Conservation (phyloP, 2,329 filamentous ascomycete species). For the Ambrosiella xylebori region DNA sequence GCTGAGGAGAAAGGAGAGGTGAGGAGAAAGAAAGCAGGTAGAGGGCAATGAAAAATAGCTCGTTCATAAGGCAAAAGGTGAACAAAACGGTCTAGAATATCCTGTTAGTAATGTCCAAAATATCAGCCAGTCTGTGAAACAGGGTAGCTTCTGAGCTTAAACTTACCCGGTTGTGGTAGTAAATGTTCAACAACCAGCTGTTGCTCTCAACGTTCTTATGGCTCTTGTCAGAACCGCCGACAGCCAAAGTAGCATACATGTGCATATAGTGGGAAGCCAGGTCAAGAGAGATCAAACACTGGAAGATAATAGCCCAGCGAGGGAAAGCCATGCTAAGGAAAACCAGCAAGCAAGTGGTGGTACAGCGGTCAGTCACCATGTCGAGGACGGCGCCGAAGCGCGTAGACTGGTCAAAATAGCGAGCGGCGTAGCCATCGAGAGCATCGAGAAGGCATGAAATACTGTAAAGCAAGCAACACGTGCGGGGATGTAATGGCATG, state of each 20-base stretch:
- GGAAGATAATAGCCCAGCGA: constrained; percentile 84
- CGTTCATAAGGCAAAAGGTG: constrained; percentile 75
- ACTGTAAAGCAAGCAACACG: constrained; percentile 80
- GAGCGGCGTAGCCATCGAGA: constrained; percentile 80
- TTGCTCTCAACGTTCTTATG: constrained; percentile 89
- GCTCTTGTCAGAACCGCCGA: constrained; percentile 62
- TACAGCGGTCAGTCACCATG: constrained; percentile 98
- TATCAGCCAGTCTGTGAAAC: neutral
- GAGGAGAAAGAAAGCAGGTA: constrained; percentile 96
- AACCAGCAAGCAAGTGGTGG: constrained; percentile 82
- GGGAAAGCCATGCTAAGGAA: constrained; percentile 92
- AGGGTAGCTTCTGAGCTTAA: neutral
- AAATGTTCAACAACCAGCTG: constrained; percentile 80
- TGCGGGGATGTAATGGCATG: constrained; percentile 96
- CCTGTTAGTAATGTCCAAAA: neutral
- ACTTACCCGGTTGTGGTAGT: constrained; percentile 90
- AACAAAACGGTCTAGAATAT: constrained; percentile 64
- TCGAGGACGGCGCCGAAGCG: constrained; percentile 92
- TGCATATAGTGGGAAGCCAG: constrained; percentile 96
- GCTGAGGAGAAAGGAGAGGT: constrained; percentile 69
- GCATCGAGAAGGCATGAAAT: constrained; percentile 91
- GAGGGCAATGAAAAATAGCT: constrained; percentile 93
- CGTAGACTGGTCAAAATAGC: constrained; percentile 69
- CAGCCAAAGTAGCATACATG: constrained; percentile 89
- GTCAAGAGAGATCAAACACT: constrained; percentile 80